Conservation (phyloP, 805 yeast genomes). For the Debaryomyces maramus region DNA sequence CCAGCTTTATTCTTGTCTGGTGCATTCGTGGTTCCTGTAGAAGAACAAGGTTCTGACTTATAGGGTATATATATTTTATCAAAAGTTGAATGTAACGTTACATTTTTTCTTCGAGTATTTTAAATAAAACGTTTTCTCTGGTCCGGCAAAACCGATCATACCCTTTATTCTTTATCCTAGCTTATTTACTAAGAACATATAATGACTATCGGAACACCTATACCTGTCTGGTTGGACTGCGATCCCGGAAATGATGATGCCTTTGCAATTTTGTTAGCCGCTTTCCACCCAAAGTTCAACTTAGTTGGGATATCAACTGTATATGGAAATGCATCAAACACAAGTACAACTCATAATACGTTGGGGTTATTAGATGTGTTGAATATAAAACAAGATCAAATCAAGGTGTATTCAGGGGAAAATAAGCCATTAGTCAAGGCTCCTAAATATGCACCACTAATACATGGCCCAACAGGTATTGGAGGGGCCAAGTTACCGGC, state of each 20-base stretch:
- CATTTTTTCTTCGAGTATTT: conserved; percentile 3
- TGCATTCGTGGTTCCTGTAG: conserved; percentile 73
- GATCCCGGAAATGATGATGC: conserved; percentile 94
- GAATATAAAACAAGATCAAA: conserved; percentile 33
- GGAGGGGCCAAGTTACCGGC: conserved; percentile 73
- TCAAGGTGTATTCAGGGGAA: conserved; percentile 71
- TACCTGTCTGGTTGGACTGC: conserved; percentile 85
- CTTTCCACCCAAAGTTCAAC: conserved; percentile 57
- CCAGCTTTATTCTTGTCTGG: conserved; percentile 87
- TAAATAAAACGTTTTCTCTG: neutral
- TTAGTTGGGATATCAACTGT: conserved; percentile 73
- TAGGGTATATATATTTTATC: neutral
- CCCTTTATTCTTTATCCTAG: neutral
- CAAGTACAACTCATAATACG: conserved; percentile 68
- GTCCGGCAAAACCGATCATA: neutral
- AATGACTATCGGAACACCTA: conserved; percentile 11
- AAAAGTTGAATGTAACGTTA: conserved; percentile 1
- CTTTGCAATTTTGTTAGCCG: conserved; percentile 66
- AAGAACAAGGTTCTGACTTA: conserved; percentile 24
- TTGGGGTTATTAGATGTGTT: conserved; percentile 65
- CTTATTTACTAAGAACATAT: neutral
- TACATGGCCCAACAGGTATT: conserved; percentile 75
- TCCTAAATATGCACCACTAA: conserved; percentile 55
- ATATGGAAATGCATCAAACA: conserved; percentile 67
- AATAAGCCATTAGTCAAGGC: conserved; percentile 53